Evolutionary conservation across 2,329 filamentous ascomycete genomes (phyloP), one percentile per base, ranked within the genome.

Genomic region (Aphanocladium album): DNA sequence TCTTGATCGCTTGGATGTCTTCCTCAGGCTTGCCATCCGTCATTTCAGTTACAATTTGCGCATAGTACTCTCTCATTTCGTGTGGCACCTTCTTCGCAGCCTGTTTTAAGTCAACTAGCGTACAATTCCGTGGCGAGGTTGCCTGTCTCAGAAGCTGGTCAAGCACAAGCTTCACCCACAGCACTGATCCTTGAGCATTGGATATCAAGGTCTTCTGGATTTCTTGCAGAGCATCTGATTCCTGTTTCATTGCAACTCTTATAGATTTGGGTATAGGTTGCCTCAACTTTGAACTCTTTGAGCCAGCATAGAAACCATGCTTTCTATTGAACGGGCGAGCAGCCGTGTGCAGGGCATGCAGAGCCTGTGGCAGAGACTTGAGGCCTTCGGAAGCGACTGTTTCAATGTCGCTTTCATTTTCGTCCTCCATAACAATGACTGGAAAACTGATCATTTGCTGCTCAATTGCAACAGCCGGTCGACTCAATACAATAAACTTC

Each of bases 161-260:
- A 7, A 61, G 54, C 2, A 61, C 60, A 16, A 58, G 54, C 41
- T 57, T 62, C 2, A 62, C 60, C 60, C 60, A 62, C 5, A 62
- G 54, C 5, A 62, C 49, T 2, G 60, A 62, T 2, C 60, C 60
- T 53, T 58, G 47, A 1, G 60, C 54, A 25, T 62, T 49, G 9
- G 30, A n/a, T 4, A 53, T 37, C 14, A 62, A 30, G 23, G 25
- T n/a, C 8, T 39, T 19, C 6, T 50, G 17, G 17, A 45, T 52
- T 3, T 52, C 33, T 35, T 17, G 27, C 30, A 52, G n/a, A 6
- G 33, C 9, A 0, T 35, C 12, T 23, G 25, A 30, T 16, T 52
- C 50, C 3, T 52, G 50, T 8, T 5, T 3, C 27, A 30, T 27
- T 23, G 47, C 21, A 5, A n/a, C 16, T 8, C 47, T 12, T 23